Conservation (phyloP, 371 early-diverging fungal genomes). For the Mucor indicus region DNA sequence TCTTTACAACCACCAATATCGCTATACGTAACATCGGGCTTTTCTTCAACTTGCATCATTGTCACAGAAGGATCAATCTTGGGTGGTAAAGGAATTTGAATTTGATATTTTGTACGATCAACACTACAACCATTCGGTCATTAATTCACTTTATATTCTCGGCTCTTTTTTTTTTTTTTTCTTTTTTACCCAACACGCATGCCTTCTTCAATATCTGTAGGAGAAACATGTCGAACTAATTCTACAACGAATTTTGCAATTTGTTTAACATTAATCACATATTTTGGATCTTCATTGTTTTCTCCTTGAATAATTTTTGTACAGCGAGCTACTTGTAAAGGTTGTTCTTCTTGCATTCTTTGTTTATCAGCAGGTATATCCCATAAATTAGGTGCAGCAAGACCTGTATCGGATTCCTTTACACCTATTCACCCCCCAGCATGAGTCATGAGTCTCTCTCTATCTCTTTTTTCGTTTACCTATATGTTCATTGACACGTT, state of each 20-base stretch:
- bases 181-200: constrained; percentile 94
- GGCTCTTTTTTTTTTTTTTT: background rate
- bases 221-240: constrained; percentile 93
- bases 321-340: constrained; percentile 97
- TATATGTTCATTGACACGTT: constrained; percentile 96
- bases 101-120: constrained; percentile 98
- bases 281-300: constrained; percentile 83
- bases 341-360: constrained; percentile 95
- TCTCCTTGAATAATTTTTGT: constrained; percentile 93
- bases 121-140: constrained; percentile 60
- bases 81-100: constrained; percentile 93
- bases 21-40: constrained; percentile 99
- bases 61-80: constrained; percentile 95
- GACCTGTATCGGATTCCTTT: constrained; percentile 99
- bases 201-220: constrained; percentile 99
- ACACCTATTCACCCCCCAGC: constrained; percentile 65
- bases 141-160: background rate
- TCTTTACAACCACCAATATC: constrained; percentile 99
- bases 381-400: constrained; percentile 99
- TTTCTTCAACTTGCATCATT: constrained; percentile 99
- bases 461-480: constrained; percentile 41
- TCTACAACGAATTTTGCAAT: constrained; percentile 99
- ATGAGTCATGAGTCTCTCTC: background rate
- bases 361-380: constrained; percentile 99
- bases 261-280: constrained; percentile 98